Conservation (phyloP, 2,329 filamentous ascomycete genomes). For the Trichoderma sp. region DNA sequence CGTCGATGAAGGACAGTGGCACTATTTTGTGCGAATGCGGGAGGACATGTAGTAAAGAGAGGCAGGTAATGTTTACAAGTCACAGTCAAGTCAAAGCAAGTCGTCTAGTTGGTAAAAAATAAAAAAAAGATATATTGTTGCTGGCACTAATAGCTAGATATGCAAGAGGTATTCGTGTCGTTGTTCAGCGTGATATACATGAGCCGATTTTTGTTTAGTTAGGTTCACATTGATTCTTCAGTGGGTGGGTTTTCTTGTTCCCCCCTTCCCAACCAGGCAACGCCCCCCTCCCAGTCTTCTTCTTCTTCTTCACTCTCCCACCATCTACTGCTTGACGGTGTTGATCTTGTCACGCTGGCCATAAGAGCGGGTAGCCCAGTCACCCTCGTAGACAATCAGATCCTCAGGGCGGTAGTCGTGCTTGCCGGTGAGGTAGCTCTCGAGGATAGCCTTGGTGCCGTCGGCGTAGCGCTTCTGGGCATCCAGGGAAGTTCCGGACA, state of each 20-base stretch:
- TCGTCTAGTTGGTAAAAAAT: not conserved
- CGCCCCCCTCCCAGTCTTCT: not conserved
- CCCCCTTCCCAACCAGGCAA: not conserved
- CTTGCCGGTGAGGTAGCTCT: slow-evolving; percentile 84
- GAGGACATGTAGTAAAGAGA: not conserved
- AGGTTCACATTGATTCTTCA: not conserved
- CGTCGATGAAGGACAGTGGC: not conserved
- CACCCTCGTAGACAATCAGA: slow-evolving; percentile 82
- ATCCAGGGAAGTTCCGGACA: slow-evolving; percentile 98
- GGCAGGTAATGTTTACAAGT: not conserved
- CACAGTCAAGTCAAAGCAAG: not conserved
- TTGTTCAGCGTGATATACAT: slow-evolving; percentile 13
- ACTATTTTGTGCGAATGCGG: not conserved
- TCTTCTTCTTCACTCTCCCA: not conserved
- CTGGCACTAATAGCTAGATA: slow-evolving; percentile 2
- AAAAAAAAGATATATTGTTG: slow-evolving; percentile 10
- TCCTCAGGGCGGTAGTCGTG: slow-evolving; percentile 88
- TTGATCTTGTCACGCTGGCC: slow-evolving; percentile 61
- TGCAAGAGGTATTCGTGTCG: not conserved
- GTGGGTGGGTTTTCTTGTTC: not conserved
- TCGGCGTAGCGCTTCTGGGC: slow-evolving; percentile 89
- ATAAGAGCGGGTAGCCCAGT: slow-evolving; percentile 94
- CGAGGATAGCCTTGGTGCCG: slow-evolving; percentile 83
- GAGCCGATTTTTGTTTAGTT: not conserved
- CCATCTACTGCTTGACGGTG: not conserved